phyloP scores from a whole-genome alignment of 495 filamentous ascomycete genomes.

The Alectoria sarmentosa region DNA sequence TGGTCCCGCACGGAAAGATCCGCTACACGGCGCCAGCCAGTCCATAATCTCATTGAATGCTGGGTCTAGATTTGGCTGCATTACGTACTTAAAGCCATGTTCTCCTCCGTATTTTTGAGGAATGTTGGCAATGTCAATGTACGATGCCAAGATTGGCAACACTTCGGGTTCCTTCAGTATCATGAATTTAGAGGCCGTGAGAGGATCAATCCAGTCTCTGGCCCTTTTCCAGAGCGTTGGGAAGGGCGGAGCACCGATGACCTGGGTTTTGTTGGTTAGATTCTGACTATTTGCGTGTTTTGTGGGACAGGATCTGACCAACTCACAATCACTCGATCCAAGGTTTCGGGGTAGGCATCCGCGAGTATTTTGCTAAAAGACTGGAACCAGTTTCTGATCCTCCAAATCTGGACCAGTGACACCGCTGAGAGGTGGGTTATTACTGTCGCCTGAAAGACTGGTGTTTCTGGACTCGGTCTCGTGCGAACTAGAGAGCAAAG shows the following conservation, averaged over 20 bases:
- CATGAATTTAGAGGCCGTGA: conserved; percentile 8
- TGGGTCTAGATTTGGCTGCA: not conserved
- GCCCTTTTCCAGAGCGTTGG: conserved; percentile 12
- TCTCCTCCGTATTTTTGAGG: conserved; percentile 6
- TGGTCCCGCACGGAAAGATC: not conserved
- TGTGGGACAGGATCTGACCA: not conserved
- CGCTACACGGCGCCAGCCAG: not conserved
- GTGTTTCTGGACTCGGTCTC: conserved; percentile 11
- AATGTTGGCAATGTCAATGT: not conserved
- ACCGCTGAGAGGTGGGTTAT: conserved; percentile 29
- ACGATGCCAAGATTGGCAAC: not conserved
- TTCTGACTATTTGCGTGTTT: not conserved
- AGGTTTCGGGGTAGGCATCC: conserved; percentile 6
- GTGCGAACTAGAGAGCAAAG: conserved; percentile 29
- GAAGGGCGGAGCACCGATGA: conserved; percentile 7
- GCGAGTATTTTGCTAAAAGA: not conserved
- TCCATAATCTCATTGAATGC: not conserved
- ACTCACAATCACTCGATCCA: conserved; percentile 6
- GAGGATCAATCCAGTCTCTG: conserved; percentile 10
- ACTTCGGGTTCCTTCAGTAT: not conserved
- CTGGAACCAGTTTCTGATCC: conserved; percentile 19
- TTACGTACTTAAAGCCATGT: conserved; percentile 1
- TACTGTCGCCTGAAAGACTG: conserved; percentile 26
- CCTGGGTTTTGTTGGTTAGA: not conserved
- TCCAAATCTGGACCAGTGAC: conserved; percentile 30